A percentile compares a stretch with the other conserved stretches of the same genome.
Conservation (phyloP, 805 yeast genomes). For the Candida argentea region DNA sequence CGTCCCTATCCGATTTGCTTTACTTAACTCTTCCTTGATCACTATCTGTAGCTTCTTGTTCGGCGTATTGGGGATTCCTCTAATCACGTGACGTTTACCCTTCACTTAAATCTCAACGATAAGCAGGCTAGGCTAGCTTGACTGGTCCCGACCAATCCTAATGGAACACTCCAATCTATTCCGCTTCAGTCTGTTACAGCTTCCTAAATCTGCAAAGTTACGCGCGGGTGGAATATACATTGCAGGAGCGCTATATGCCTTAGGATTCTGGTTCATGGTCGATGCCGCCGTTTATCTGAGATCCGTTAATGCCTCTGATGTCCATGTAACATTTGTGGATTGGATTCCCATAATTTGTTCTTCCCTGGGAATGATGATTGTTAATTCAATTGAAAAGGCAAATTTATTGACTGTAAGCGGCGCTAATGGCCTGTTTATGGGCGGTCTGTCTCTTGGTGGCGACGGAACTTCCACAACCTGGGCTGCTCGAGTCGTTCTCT, state of each 20-base stretch:
- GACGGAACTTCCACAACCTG: conserved; percentile 53
- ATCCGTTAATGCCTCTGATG: conserved; percentile 73
- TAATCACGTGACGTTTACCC: too few relatives aligned
- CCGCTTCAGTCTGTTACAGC: conserved; percentile 48
- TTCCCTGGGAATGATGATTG: conserved; percentile 79
- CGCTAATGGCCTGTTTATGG: neutral
- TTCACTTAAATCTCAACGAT: too few relatives aligned
- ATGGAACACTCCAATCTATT: conserved; percentile 45
- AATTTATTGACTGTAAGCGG: conserved; percentile 36
- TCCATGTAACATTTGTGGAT: conserved; percentile 85
- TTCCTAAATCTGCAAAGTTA: conserved; percentile 63
- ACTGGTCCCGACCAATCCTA: neutral
- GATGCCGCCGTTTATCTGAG: conserved; percentile 85
- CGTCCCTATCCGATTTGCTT: too few relatives aligned
- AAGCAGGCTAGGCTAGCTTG: neutral
- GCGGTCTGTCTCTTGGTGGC: conserved; percentile 29
- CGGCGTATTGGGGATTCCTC: too few relatives aligned
- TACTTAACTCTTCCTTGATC: too few relatives aligned
- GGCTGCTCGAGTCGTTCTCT: conserved; percentile 88
- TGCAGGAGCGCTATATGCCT: conserved; percentile 69
- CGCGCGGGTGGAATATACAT: conserved; percentile 67
- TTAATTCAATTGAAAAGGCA: conserved; percentile 62
- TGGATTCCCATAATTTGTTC: conserved; percentile 93
- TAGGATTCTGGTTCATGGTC: conserved; percentile 82
- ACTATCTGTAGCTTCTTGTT: too few relatives aligned